Evolutionary conservation across 495 filamentous ascomycete genomes (phyloP), one percentile per base, ranked within the genome.

Genomic region (Tuber calosporum): DNA sequence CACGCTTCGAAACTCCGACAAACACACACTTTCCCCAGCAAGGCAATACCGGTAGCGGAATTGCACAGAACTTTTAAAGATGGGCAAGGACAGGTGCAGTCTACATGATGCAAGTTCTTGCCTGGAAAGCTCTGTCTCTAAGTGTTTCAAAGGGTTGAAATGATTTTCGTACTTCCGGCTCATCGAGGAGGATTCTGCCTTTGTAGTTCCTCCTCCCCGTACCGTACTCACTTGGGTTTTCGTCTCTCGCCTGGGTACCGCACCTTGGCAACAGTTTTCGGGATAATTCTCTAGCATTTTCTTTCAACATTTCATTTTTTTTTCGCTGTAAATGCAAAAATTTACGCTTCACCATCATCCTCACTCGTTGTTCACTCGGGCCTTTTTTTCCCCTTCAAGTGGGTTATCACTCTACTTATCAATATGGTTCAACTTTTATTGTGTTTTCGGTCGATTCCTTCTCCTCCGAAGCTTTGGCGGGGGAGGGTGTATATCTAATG

Each of bases 1-100:
- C 95, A 34, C 88, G 93, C 67, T 97, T 99, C 69, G 93, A 98
- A 82, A 97, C 91, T 80, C 91, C 93, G 2, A 84, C 87, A 41
- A 77, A 74, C 58, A 86, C 85, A 4, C 90, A 96, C 48, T 94
- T 91, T 78, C 93, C 93, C 17, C 91, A 94, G 81, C 93, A 95
- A 85, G 90, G 89, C 39, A 96, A 91, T 79, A 62, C 53, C 11
- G 53, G 53, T 34, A 92, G 93, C 40, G 95, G 95, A 69, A 99
- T 99, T 80, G 92, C 95, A n/a, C 95, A 97, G 82, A 99, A 99
- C 79, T 99, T 99, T 79, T 99, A 86, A 79, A 26, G 48, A 71
- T 62, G 3, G 53, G 53, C 26, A 62, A 26, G 53, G 26, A 3
- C 26, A 30, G 48, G n/a, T 26, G 26, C 4, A 58, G 8, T 15